Evolutionary conservation across 805 yeast genomes (phyloP).

Genomic region (Cyberlindnera xylosilytica): DNA sequence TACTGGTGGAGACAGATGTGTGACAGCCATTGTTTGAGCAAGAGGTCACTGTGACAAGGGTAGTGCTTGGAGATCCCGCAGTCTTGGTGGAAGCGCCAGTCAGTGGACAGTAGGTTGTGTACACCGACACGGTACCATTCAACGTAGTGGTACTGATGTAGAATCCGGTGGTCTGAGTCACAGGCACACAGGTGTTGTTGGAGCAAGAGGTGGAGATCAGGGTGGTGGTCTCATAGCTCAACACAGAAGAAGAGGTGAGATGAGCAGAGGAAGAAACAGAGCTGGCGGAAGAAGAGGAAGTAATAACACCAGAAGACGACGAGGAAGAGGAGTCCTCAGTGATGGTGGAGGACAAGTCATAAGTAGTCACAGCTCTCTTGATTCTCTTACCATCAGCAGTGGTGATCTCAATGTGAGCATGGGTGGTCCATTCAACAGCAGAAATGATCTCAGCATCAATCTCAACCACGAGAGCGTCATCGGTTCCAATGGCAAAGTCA

Average conservation of each 20-base stretch:
- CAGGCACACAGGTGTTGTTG: conserved; percentile 1
- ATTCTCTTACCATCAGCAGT: conserved; percentile 4
- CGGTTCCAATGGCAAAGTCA: conserved; percentile 3
- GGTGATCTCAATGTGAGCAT: conserved; percentile 3
- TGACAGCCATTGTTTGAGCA: not conserved
- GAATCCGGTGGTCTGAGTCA: conserved; percentile 8
- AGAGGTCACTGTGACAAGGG: not conserved
- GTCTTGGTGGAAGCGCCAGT: not conserved
- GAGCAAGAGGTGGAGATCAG: conserved; percentile 8
- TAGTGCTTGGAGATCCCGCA: not conserved
- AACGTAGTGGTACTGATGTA: conserved; percentile 6
- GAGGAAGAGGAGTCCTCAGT: conserved; percentile 7
- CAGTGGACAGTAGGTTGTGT: conserved; percentile 26
- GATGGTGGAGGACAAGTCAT: conserved; percentile 3
- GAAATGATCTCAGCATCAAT: conserved; percentile 5
- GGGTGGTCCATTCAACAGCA: conserved; percentile 8
- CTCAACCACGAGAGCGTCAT: conserved; percentile 5
- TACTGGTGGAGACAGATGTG: too few relatives aligned
- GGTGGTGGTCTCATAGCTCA: not conserved
- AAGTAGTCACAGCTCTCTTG: not conserved
- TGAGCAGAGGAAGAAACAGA: too few relatives aligned
- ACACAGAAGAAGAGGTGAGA: not conserved
- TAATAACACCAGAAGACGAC: conserved; percentile 2
- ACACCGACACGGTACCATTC: conserved; percentile 31
- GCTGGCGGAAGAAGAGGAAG: too few relatives aligned